Percentiles rank a stretch among this genome's conserved stretches.
Conservation (phyloP, 495 filamentous ascomycete species). For the Chaetomium cochliodes region DNA sequence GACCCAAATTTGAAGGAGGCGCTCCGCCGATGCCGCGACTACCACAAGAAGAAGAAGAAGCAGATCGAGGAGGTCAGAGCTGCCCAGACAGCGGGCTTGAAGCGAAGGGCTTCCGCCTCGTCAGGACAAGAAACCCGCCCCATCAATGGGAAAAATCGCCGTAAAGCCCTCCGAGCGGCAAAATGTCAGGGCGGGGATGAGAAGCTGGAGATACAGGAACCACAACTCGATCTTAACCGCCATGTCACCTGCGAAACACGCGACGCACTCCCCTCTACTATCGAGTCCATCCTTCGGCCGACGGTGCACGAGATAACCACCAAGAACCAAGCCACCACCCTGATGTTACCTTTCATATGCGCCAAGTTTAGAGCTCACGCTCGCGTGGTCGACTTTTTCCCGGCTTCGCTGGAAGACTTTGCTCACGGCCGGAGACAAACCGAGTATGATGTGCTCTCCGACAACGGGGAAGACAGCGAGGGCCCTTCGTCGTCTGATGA, state of each 20-base stretch:
- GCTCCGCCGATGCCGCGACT: slow-evolving; percentile 60
- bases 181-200: slow-evolving; percentile 32
- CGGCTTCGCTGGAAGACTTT: slow-evolving; percentile 71
- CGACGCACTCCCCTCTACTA: slow-evolving; percentile 38
- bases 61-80: slow-evolving; percentile 42
- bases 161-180: slow-evolving; percentile 7
- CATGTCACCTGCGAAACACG: slow-evolving; percentile 48
- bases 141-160: slow-evolving; percentile 28
- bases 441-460: slow-evolving; percentile 50
- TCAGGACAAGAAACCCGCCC: slow-evolving; percentile 30
- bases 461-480: slow-evolving; percentile 37
- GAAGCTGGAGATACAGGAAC: slow-evolving; percentile 19
- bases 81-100: slow-evolving; percentile 28
- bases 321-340: slow-evolving; percentile 38
- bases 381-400: slow-evolving; percentile 80
- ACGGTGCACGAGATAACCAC: slow-evolving; percentile 39
- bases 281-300: slow-evolving; percentile 53
- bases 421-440: slow-evolving; percentile 49
- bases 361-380: slow-evolving; percentile 64
- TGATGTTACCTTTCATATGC: slow-evolving; percentile 67
- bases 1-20: slow-evolving; percentile 61
- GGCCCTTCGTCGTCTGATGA: slow-evolving; percentile 26
- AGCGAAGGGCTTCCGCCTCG: slow-evolving; percentile 29
- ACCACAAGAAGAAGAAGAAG: slow-evolving; percentile 54
- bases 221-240: slow-evolving; percentile 34